A percentile compares a stretch with the other conserved stretches of the same genome.
Conservation (phyloP, 768 basidiomycete species). For the Udeniomyces megalosporus region DNA sequence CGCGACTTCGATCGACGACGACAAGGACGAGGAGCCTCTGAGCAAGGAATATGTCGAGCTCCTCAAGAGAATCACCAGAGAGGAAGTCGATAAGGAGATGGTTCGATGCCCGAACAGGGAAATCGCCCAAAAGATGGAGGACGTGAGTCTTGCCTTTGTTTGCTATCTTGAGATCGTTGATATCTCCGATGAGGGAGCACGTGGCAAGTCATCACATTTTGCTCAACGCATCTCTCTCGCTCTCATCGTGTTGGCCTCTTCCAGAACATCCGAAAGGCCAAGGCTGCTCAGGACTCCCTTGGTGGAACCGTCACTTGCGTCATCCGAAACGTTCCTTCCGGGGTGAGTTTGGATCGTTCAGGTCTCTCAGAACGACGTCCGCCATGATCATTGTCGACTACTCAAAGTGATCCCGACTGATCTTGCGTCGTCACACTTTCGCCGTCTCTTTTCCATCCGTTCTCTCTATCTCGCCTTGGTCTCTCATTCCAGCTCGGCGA, state of each 20-base stretch:
- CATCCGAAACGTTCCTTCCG: slow-evolving; percentile 72
- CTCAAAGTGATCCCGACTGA: no score
- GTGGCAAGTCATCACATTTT: no score
- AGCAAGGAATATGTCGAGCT: slow-evolving; percentile 61
- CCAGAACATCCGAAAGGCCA: slow-evolving; percentile 84
- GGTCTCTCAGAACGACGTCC: no score
- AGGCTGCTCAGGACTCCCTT: slow-evolving; percentile 79
- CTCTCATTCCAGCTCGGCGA: slow-evolving; percentile 49
- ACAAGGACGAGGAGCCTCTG: slow-evolving; percentile 55
- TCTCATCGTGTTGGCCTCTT: neutral
- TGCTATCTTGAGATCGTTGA: no score
- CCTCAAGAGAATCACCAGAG: slow-evolving; percentile 62
- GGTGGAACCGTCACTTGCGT: slow-evolving; percentile 98
- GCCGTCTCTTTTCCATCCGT: neutral
- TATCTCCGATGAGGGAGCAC: no score
- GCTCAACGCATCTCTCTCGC: neutral
- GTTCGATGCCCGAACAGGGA: slow-evolving; percentile 82
- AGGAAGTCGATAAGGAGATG: slow-evolving; percentile 67
- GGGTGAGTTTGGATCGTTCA: slow-evolving; percentile 25
- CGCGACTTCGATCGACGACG: slow-evolving; percentile 40
- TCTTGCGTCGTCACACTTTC: no score
- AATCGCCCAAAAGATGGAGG: slow-evolving; percentile 77
- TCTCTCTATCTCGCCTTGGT: neutral
- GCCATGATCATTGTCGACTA: no score
- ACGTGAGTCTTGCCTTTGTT: slow-evolving; percentile 39